Conservation (phyloP, 2,329 filamentous ascomycete genomes). For the Aspergillus cejpii region DNA sequence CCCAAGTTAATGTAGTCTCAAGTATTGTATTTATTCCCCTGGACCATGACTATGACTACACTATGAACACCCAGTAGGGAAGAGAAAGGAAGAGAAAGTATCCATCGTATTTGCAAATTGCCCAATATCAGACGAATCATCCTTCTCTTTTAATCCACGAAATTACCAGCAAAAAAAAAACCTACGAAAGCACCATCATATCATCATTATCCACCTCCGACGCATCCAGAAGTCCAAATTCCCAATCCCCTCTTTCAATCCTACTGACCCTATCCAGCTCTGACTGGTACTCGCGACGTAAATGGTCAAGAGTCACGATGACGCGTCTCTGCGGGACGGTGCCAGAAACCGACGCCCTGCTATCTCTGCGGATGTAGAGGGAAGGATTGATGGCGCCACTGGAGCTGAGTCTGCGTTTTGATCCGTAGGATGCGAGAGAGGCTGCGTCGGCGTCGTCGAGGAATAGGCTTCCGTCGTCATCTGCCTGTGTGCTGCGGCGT, state of each 20-base stretch:
- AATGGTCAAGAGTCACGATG: conserved; percentile 76
- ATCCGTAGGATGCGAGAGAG: conserved; percentile 14
- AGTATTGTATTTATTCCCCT: not conserved
- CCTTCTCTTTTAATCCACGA: not conserved
- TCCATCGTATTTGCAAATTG: not conserved
- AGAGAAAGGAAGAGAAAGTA: not conserved
- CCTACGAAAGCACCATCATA: conserved; percentile 31
- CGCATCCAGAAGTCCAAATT: conserved; percentile 49
- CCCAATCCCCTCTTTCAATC: conserved; percentile 84
- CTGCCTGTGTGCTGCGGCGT: conserved; percentile 39
- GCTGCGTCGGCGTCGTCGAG: conserved; percentile 33
- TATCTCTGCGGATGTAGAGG: conserved; percentile 16
- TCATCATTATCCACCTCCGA: conserved; percentile 31
- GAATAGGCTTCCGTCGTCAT: conserved; percentile 36
- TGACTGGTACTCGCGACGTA: conserved; percentile 80
- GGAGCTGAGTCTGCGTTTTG: conserved; percentile 18
- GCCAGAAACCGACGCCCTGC: conserved; percentile 18
- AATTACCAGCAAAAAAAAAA: too few relatives aligned
- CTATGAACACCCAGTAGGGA: not conserved
- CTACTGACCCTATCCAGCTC: conserved; percentile 83
- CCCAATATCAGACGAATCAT: too few relatives aligned
- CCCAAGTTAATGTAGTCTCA: too few relatives aligned
- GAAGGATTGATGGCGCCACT: conserved; percentile 18
- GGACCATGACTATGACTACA: not conserved
- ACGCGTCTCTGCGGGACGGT: conserved; percentile 51